Evolutionary conservation across 345 rosid species (phyloP).

Genomic region (Gossypium sturtianum): DNA sequence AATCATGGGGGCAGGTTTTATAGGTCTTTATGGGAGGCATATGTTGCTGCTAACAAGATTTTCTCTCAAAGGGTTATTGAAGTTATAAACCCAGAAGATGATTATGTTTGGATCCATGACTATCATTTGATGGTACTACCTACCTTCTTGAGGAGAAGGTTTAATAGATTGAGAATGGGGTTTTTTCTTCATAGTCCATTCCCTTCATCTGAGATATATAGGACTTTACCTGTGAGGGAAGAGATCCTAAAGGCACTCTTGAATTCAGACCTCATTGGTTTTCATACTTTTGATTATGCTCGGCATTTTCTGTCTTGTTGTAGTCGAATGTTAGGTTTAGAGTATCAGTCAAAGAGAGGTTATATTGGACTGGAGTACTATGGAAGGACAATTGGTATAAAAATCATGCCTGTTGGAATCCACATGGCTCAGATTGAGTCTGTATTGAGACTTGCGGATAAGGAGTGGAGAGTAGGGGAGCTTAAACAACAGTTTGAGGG

Average conservation of each 20-base stretch:
- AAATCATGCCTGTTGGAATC: constrained; percentile 77
- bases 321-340: constrained; percentile 66
- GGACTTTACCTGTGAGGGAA: constrained; percentile 71
- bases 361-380: constrained; percentile 69
- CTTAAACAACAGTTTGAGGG: constrained; percentile 68
- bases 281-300: constrained; percentile 91
- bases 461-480: constrained; percentile 63
- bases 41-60: constrained; percentile 67
- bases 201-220: constrained; percentile 73
- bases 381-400: constrained; percentile 74
- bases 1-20: constrained; percentile 67
- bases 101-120: constrained; percentile 73
- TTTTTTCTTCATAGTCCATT: constrained; percentile 74
- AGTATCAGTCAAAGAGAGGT: constrained; percentile 71
- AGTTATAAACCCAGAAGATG: too few relatives aligned
- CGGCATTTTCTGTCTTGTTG: constrained; percentile 79
- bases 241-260: constrained; percentile 66
- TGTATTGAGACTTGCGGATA: constrained; percentile 55
- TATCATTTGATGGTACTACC: constrained; percentile 82
- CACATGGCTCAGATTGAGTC: constrained; percentile 77
- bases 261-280: constrained; percentile 69
- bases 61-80: constrained; percentile 55
- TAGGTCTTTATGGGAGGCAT: constrained; percentile 70
- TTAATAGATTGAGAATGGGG: constrained; percentile 65
- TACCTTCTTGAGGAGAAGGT: constrained; percentile 59